Conservation (phyloP, 75 land plant genomes). For the Cryptomeria japonica region DNA sequence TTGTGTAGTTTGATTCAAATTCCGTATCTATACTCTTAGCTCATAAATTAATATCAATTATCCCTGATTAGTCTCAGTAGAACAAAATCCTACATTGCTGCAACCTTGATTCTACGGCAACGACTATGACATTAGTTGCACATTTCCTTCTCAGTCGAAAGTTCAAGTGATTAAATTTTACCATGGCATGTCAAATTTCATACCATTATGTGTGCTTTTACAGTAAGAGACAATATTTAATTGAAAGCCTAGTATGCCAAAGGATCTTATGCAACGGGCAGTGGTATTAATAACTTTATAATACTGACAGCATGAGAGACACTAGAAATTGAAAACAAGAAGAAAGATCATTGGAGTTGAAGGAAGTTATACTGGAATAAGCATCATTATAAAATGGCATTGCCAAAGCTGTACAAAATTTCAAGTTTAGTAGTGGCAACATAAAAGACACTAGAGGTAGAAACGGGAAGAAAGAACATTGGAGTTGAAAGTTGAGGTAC, state of each 20-base stretch:
- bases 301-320: not conserved
- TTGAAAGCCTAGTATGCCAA: not conserved
- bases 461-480: not conserved
- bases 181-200: not conserved
- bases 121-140: not conserved
- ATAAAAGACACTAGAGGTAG: not conserved
- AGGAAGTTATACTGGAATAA: not conserved
- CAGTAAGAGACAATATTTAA: not conserved
- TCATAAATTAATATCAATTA: not conserved
- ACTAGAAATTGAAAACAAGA: not conserved
- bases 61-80: not conserved
- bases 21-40: not conserved
- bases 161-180: not conserved
- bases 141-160: not conserved
- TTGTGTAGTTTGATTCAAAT: not conserved
- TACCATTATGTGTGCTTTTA: not conserved
- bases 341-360: not conserved
- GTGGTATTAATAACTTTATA: not conserved
- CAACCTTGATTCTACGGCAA: not conserved
- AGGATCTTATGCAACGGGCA: not conserved
- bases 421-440: not conserved
- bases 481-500: not conserved
- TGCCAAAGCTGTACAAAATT: no score
- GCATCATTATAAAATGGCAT: not conserved
- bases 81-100: not conserved